Conservation (phyloP, 2,329 filamentous ascomycete species). For the Colletotrichum simmondsii region DNA sequence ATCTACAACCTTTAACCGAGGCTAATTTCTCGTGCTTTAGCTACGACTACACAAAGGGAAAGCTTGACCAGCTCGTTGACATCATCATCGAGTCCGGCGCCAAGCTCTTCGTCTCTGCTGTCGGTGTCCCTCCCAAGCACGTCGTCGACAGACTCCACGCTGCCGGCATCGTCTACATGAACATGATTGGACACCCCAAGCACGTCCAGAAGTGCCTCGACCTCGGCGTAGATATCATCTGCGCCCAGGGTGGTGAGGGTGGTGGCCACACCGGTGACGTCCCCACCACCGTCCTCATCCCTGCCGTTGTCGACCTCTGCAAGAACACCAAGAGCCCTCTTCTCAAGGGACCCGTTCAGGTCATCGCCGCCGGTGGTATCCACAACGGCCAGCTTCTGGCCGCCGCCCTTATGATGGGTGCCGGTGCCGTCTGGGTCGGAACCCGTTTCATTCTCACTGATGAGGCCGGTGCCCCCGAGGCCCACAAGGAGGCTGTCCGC, state of each 20-base stretch:
- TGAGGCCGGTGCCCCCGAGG: slow-evolving; percentile 92
- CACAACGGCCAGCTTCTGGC: slow-evolving; percentile 93
- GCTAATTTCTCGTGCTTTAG: slow-evolving; percentile 58
- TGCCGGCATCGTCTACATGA: slow-evolving; percentile 94
- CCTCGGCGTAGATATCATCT: slow-evolving; percentile 94
- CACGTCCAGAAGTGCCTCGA: slow-evolving; percentile 97
- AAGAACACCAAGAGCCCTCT: slow-evolving; percentile 86
- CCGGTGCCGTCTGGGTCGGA: slow-evolving; percentile 93
- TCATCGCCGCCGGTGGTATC: slow-evolving; percentile 93
- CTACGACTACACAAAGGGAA: slow-evolving; percentile 99
- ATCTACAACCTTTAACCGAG: neutral
- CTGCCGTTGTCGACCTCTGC: slow-evolving; percentile 85
- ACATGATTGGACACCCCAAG: slow-evolving; percentile 99
- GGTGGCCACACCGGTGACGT: slow-evolving; percentile 97
- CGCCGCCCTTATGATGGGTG: slow-evolving; percentile 91
- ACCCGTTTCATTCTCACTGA: slow-evolving; percentile 94
- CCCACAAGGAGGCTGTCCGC: slow-evolving; percentile 94
- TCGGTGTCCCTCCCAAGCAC: slow-evolving; percentile 89
- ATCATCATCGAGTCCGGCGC: slow-evolving; percentile 93
- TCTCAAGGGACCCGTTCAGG: slow-evolving; percentile 87
- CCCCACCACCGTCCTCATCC: slow-evolving; percentile 91
- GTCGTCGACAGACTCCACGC: slow-evolving; percentile 93
- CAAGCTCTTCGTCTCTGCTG: slow-evolving; percentile 94
- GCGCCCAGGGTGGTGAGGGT: slow-evolving; percentile 97
- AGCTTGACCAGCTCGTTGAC: slow-evolving; percentile 88